Conservation (phyloP, 2,329 filamentous ascomycete species). For the Coniella lustricola region DNA sequence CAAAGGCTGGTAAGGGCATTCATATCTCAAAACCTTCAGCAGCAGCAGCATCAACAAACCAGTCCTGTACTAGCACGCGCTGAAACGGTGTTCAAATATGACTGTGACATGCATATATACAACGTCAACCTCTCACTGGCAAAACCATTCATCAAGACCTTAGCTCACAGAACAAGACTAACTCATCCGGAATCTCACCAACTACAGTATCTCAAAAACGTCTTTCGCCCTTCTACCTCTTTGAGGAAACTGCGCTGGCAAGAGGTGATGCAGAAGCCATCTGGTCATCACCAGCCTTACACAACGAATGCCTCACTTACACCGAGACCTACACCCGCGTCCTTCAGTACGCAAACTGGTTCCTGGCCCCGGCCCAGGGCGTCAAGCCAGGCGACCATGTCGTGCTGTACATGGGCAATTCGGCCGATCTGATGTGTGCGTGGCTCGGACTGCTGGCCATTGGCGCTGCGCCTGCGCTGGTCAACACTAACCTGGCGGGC, state of each 20-base stretch:
- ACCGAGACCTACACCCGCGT: conserved; percentile 46
- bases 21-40: background rate
- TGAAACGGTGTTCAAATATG: too few relatives aligned
- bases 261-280: conserved; percentile 51
- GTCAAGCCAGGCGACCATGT: conserved; percentile 55
- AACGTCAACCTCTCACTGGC: too few relatives aligned
- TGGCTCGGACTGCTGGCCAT: conserved; percentile 60
- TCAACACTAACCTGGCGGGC: conserved; percentile 62
- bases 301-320: conserved; percentile 53
- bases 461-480: conserved; percentile 61
- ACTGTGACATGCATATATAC: too few relatives aligned
- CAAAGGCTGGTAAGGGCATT: conserved; percentile 37
- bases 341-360: conserved; percentile 56
- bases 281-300: conserved; percentile 45
- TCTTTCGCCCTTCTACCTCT: conserved; percentile 58
- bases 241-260: conserved; percentile 48
- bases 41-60: too few relatives aligned
- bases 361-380: conserved; percentile 47
- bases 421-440: conserved; percentile 58
- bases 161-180: too few relatives aligned
- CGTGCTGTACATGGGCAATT: conserved; percentile 60
- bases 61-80: too few relatives aligned
- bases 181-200: conserved; percentile 2
- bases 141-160: background rate
- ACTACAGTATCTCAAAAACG: conserved; percentile 41